Evolutionary conservation across 208 protist species (phyloP).

Genomic region (Dictyostelium gargantuum): DNA sequence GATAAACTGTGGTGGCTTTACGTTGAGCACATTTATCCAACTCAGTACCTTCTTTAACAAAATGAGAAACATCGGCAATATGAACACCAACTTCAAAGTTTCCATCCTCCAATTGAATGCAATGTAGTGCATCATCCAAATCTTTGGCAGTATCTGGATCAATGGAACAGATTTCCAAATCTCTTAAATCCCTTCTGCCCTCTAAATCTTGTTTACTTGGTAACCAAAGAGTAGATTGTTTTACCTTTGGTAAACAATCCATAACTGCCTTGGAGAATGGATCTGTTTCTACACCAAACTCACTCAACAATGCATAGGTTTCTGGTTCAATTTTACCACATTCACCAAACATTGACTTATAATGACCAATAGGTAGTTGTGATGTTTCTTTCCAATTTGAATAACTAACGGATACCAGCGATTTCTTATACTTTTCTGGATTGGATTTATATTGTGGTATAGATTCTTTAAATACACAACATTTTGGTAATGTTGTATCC

Average conservation of each 20-base stretch:
- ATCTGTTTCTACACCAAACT: slow-evolving; percentile 77
- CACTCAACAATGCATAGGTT: slow-evolving; percentile 82
- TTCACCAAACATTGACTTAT: slow-evolving; percentile 75
- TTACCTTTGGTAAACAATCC: slow-evolving; percentile 27
- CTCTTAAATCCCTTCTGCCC: slow-evolving; percentile 81
- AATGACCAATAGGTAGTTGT: slow-evolving; percentile 44
- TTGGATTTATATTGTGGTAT: slow-evolving; percentile 34
- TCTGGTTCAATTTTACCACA: slow-evolving; percentile 87
- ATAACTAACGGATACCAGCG: slow-evolving; percentile 10
- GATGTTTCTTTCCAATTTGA: slow-evolving; percentile 37
- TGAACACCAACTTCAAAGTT: slow-evolving; percentile 90
- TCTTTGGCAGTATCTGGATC: slow-evolving; percentile 89
- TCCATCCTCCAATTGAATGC: slow-evolving; percentile 73
- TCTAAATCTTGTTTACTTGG: slow-evolving; percentile 75
- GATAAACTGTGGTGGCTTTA: slow-evolving; percentile 90
- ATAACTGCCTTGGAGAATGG: slow-evolving; percentile 65
- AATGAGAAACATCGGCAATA: slow-evolving; percentile 95
- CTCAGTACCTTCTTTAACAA: slow-evolving; percentile 84
- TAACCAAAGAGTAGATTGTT: slow-evolving; percentile 52
- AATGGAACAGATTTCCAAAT: slow-evolving; percentile 84
- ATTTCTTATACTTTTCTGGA: slow-evolving; percentile 11
- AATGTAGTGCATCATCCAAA: slow-evolving; percentile 88
- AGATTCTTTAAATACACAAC: slow-evolving; percentile 24
- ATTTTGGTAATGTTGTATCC: slow-evolving; percentile 51
- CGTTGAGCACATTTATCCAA: slow-evolving; percentile 89